phyloP scores from a whole-genome alignment of 2,329 filamentous ascomycete species.

The Beauveria sp. region DNA sequence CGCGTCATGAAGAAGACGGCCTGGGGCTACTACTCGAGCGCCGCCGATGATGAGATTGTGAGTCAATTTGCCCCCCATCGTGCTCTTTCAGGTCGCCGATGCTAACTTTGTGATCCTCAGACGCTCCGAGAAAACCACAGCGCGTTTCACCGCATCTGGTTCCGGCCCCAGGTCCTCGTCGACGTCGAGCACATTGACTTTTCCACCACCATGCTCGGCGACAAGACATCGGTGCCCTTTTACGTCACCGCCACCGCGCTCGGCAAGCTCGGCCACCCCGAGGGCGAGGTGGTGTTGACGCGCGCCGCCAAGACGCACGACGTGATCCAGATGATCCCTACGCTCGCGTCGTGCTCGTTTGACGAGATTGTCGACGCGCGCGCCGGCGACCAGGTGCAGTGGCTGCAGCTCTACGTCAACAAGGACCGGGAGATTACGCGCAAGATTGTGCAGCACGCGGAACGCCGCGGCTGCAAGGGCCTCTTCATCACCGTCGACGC shows the following conservation, averaged over 20 bases:
- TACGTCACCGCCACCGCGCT: conserved; percentile 95
- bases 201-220: conserved; percentile 88
- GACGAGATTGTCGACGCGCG: conserved; percentile 97
- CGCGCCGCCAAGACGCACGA: conserved; percentile 76
- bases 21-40: conserved; percentile 97
- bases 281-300: conserved; percentile 89
- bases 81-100: too few species aligned
- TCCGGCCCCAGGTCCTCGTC: conserved; percentile 80
- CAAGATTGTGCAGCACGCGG: conserved; percentile 85
- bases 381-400: conserved; percentile 75
- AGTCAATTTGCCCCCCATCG: neutral
- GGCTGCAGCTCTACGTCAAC: conserved; percentile 97
- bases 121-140: conserved; percentile 92
- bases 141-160: conserved; percentile 96
- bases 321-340: conserved; percentile 97
- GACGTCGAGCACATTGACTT: conserved; percentile 85
- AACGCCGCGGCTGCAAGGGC: conserved; percentile 83
- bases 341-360: conserved; percentile 91
- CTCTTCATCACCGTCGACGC: conserved; percentile 98
- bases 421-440: conserved; percentile 87
- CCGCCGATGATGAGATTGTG: conserved; percentile 50
- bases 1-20: conserved; percentile 91
- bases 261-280: conserved; percentile 87
- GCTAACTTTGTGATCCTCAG: conserved; percentile 31
- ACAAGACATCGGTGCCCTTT: conserved; percentile 76